These are phyloP conservation scores for Amanita pseudoporphyria DNA, from an alignment of 768 basidiomycete genomes.

Conservation along the genomic window DNA sequence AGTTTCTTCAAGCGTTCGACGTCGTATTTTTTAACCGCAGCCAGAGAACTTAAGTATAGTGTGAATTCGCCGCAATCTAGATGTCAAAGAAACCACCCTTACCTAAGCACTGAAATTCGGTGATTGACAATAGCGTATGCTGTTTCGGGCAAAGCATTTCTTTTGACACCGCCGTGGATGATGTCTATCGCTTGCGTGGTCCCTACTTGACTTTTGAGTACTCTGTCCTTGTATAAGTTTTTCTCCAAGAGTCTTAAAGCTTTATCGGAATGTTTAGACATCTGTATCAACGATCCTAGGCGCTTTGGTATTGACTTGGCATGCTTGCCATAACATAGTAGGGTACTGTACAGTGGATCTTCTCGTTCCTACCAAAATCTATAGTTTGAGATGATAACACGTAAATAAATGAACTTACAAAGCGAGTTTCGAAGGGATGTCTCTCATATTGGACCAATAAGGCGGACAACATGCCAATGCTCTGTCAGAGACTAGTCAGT, in stretches of 20 bases:
- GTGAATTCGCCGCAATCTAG: not conserved
- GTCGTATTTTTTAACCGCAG: slow-evolving; percentile 34
- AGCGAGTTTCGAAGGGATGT: slow-evolving; percentile 43
- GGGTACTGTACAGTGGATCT: slow-evolving; percentile 46
- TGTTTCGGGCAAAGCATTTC: slow-evolving; percentile 72
- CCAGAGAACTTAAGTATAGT: slow-evolving; percentile 26
- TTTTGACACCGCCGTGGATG: slow-evolving; percentile 58
- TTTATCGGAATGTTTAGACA: slow-evolving; percentile 37
- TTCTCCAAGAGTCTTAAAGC: slow-evolving; percentile 44
- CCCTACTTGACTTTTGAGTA: slow-evolving; percentile 38
- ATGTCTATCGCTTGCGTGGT: slow-evolving; percentile 79
- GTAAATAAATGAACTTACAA: slow-evolving; percentile 28
- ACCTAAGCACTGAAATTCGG: slow-evolving; percentile 57
- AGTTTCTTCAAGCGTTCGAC: slow-evolving; percentile 34
- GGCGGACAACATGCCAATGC: slow-evolving; percentile 73
- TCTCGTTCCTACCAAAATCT: slow-evolving; percentile 31
- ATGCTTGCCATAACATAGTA: slow-evolving; percentile 62
- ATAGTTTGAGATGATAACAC: not conserved
- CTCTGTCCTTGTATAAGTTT: slow-evolving; percentile 28
- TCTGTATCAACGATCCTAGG: slow-evolving; percentile 37
- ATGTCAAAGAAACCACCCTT: slow-evolving; percentile 9
- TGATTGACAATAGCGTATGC: slow-evolving; percentile 57
- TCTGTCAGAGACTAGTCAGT: slow-evolving; percentile 27
- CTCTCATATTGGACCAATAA: slow-evolving; percentile 61
- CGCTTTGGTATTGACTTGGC: slow-evolving; percentile 40